A percentile compares a stretch with the other conserved stretches of the same genome.
phyloP scores from a whole-genome alignment of 495 filamentous ascomycete species.

The Cercophora samala region DNA sequence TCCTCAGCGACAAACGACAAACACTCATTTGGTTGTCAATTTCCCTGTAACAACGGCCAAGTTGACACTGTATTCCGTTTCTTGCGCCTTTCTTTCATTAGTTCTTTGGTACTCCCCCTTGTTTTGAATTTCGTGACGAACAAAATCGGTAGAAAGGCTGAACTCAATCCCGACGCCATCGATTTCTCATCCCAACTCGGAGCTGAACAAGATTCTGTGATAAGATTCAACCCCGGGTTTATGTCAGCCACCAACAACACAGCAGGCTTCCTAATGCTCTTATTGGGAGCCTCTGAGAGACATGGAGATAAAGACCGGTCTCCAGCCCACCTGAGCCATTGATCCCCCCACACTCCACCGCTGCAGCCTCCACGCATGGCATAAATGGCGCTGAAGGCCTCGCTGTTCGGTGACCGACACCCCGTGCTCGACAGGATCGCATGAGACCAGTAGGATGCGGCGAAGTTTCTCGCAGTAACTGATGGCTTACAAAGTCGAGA shows the following conservation, averaged over 20 bases:
- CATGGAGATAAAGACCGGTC: neutral
- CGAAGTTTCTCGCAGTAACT: neutral
- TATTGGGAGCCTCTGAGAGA: neutral
- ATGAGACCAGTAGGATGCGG: neutral
- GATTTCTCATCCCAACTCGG: neutral
- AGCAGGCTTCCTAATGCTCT: neutral
- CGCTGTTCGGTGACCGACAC: neutral
- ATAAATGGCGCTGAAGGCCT: neutral
- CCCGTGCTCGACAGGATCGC: neutral
- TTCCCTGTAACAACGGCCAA: neutral
- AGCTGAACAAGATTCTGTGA: neutral
- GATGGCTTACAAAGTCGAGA: neutral
- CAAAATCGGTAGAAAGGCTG: neutral
- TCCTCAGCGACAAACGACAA: neutral
- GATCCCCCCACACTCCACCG: neutral
- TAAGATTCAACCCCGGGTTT: too few species aligned
- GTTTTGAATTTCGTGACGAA: neutral
- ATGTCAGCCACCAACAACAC: neutral
- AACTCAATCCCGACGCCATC: neutral
- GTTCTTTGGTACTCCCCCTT: neutral
- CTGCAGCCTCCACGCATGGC: neutral
- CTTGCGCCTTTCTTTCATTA: neutral
- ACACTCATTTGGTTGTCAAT: neutral
- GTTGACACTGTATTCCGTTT: neutral
- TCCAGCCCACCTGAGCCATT: neutral